phyloP scores from a whole-genome alignment of 2,329 filamentous ascomycete species.

The Sarocladium kiliense region DNA sequence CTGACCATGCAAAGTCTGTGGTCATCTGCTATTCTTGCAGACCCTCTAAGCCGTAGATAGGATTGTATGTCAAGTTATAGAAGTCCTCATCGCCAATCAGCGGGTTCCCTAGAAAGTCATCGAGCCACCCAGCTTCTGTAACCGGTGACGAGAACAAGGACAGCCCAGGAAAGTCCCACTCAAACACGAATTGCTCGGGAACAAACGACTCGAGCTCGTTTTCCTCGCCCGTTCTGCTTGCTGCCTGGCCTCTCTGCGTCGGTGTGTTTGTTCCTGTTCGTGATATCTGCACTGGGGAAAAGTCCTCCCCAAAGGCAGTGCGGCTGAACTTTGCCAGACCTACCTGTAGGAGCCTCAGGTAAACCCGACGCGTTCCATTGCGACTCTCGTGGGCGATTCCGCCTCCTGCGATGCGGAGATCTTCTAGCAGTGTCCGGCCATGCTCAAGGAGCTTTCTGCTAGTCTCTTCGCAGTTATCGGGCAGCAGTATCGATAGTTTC shows the following conservation, averaged over 20 bases:
- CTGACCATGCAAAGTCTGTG: too few species aligned
- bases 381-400: constrained; percentile 14
- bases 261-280: constrained; percentile 1
- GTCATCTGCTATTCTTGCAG: background rate
- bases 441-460: constrained; percentile 15
- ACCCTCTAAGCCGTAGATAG: background rate
- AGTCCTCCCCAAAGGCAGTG: constrained; percentile 6
- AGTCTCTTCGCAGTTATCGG: constrained; percentile 24
- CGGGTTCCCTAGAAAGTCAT: constrained; percentile 18
- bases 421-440: constrained; percentile 16
- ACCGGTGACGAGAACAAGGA: constrained; percentile 32
- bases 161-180: constrained; percentile 52
- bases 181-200: constrained; percentile 50
- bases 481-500: constrained; percentile 44
- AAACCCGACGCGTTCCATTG: constrained; percentile 28
- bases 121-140: constrained; percentile 20
- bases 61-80: constrained; percentile 13
- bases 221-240: constrained; percentile 8
- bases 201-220: constrained; percentile 47
- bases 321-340: constrained; percentile 19
- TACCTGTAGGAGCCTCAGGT: constrained; percentile 19
- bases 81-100: constrained; percentile 18
- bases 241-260: background rate
- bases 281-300: background rate
- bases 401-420: constrained; percentile 19